These are phyloP conservation scores for Asterochloris sp. DNA, from an alignment of 139 green algal genomes.

Conservation along the genomic window DNA sequence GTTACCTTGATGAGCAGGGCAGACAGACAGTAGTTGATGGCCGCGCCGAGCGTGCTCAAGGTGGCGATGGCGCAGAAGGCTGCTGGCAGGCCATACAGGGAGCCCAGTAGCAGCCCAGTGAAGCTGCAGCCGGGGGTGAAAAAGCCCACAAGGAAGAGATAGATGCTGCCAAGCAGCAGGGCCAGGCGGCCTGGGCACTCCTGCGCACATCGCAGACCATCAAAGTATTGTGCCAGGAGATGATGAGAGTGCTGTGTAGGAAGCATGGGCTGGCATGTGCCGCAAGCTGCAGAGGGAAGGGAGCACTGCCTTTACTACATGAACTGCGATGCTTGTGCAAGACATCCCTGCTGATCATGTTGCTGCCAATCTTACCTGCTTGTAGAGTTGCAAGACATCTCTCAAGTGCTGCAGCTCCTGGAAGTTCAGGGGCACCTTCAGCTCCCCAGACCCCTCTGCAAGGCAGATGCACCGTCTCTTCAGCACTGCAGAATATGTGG, in stretches of 20 bases:
- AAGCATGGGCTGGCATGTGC: background rate
- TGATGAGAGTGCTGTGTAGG: background rate
- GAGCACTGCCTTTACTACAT: background rate
- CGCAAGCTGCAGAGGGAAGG: background rate
- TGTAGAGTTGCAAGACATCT: slow-evolving; percentile 13
- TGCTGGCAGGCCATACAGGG: slow-evolving; percentile 24
- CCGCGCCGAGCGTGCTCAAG: slow-evolving; percentile 14
- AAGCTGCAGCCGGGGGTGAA: slow-evolving; percentile 39
- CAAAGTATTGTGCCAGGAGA: background rate
- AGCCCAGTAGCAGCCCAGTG: slow-evolving; percentile 42
- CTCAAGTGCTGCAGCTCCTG: slow-evolving; percentile 11
- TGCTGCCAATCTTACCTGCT: background rate
- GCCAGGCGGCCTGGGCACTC: background rate
- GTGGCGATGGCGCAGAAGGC: slow-evolving; percentile 11
- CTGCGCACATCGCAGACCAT: background rate
- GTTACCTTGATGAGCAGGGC: slow-evolving; percentile 10
- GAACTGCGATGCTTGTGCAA: background rate
- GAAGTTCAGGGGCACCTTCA: slow-evolving; percentile 20
- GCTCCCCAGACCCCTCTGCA: background rate
- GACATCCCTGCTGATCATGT: background rate
- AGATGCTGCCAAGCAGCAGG: background rate
- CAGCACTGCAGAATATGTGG: background rate
- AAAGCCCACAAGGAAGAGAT: slow-evolving; percentile 18
- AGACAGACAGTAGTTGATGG: slow-evolving; percentile 22
- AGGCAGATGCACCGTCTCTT: background rate